Evolutionary conservation across 2,329 filamentous ascomycete species (phyloP).

Genomic region (Beauveria sp.): DNA sequence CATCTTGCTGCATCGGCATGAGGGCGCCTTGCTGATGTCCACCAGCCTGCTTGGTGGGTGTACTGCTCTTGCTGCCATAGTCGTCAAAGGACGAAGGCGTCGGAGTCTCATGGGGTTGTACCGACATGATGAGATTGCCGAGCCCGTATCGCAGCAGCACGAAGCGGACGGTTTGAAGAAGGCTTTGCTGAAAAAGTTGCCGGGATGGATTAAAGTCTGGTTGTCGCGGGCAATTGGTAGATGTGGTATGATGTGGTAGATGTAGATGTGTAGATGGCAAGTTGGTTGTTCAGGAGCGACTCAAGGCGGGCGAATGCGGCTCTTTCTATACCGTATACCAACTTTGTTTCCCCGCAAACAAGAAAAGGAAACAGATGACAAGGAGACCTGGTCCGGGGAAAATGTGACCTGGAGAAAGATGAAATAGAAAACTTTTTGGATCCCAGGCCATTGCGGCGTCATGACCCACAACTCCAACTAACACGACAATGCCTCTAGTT

Average conservation of each 20-base stretch:
- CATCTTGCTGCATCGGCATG: not conserved
- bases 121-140: not conserved
- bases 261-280: not conserved
- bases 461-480: not conserved
- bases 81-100: not conserved
- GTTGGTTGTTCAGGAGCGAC: not conserved
- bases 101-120: not conserved
- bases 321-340: not conserved
- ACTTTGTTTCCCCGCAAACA: conserved; percentile 8
- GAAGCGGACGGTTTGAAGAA: no score
- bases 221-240: not conserved
- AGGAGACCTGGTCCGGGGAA: conserved; percentile 7
- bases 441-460: not conserved
- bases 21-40: not conserved
- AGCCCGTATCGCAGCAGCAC: not conserved
- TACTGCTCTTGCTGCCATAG: not conserved
- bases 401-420: conserved; percentile 3
- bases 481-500: not conserved
- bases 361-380: conserved; percentile 1
- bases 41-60: not conserved
- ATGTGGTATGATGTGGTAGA: not conserved
- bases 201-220: not conserved
- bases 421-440: conserved; percentile 7
- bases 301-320: not conserved
- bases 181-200: not conserved